Conservation (phyloP, 73 alveolate species). For the Paramecium octaurelia region DNA sequence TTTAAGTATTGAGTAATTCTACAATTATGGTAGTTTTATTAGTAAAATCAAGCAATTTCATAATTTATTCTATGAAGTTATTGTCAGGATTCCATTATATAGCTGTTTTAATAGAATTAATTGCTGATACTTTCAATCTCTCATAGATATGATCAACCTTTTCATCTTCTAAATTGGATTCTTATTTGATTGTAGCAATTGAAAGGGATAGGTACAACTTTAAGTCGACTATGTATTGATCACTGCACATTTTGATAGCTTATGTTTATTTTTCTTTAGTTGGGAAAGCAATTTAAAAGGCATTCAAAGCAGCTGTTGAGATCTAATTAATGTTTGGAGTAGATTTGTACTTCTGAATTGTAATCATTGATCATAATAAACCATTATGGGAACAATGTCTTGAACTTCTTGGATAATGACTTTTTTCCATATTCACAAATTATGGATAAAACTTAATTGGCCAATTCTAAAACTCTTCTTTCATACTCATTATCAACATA, state of each 20-base stretch:
- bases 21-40: neutral
- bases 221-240: neutral
- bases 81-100: neutral
- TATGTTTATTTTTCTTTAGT: slow-evolving; percentile 8
- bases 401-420: neutral
- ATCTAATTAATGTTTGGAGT: neutral
- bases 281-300: slow-evolving; percentile 16
- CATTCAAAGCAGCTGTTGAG: neutral
- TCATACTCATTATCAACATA: slow-evolving; percentile 44
- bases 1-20: neutral
- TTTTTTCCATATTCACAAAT: slow-evolving; percentile 12
- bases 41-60: neutral
- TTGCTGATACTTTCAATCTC: neutral
- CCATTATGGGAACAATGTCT: slow-evolving; percentile 26
- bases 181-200: neutral
- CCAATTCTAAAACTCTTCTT: neutral
- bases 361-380: slow-evolving; percentile 45
- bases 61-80: neutral
- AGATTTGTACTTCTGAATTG: neutral
- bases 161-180: neutral
- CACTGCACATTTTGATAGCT: slow-evolving; percentile 13
- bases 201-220: neutral
- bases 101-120: slow-evolving; percentile 1
- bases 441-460: neutral
- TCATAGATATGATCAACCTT: neutral